These are phyloP conservation scores for Escallonia rubra DNA, from an alignment of 129 eudicot genomes.

Conservation along the genomic window DNA sequence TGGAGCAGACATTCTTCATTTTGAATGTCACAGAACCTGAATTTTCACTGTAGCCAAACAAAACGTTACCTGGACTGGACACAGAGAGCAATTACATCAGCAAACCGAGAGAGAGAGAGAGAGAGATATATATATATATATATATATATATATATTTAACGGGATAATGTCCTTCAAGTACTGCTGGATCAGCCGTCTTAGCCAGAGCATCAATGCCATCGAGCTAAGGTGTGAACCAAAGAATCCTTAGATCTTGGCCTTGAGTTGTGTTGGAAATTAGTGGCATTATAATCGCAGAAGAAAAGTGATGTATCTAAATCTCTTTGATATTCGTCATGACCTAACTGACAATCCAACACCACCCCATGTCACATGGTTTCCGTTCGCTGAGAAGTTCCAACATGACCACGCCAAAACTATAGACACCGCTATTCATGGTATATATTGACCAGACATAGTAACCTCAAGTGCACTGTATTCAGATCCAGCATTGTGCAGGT, in stretches of 20 bases:
- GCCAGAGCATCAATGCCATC: constrained; percentile 95
- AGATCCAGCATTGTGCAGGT: neutral
- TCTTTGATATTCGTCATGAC: neutral
- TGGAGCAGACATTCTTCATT: neutral
- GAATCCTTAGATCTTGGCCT: constrained; percentile 87
- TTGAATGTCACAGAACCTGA: neutral
- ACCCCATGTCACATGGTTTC: constrained; percentile 63
- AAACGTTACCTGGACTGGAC: constrained; percentile 58
- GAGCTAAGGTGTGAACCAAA: constrained; percentile 93
- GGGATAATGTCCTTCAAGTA: constrained; percentile 84
- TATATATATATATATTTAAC: constrained; percentile 62
- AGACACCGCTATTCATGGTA: constrained; percentile 84
- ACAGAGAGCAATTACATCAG: constrained; percentile 93
- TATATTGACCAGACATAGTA: constrained; percentile 83
- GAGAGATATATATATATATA: no score
- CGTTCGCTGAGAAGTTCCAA: constrained; percentile 92
- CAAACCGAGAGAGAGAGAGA: constrained; percentile 73
- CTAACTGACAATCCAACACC: neutral
- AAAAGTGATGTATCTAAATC: neutral
- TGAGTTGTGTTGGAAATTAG: constrained; percentile 40
- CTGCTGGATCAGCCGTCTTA: constrained; percentile 94
- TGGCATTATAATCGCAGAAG: neutral
- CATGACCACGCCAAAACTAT: constrained; percentile 97
- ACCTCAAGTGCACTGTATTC: constrained; percentile 95
- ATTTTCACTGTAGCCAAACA: no score